Percentiles rank a stretch among this genome's conserved stretches.
Evolutionary conservation across 2,329 filamentous ascomycete genomes (phyloP).

Genomic region (Hypomyces rosellus): DNA sequence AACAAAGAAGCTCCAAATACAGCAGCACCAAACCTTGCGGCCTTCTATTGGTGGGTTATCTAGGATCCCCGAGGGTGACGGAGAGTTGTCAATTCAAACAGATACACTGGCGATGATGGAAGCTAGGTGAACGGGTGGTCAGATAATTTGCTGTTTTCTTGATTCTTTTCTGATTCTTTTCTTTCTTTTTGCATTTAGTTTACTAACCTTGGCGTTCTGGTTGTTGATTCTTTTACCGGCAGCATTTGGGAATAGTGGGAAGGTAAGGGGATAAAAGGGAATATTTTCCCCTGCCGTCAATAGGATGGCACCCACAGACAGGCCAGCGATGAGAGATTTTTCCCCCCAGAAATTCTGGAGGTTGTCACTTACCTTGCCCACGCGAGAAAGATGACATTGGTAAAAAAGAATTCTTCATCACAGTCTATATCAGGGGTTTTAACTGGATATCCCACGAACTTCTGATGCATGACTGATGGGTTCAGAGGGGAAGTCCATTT

Average conservation of each 20-base stretch:
- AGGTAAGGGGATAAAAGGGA: background rate
- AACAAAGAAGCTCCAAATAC: slow-evolving; percentile 76
- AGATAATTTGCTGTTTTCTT: slow-evolving; percentile 6
- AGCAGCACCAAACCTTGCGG: slow-evolving; percentile 38
- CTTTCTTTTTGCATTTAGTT: background rate
- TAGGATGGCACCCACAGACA: background rate
- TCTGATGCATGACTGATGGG: background rate
- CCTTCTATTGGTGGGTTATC: slow-evolving; percentile 43
- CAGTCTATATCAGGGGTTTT: background rate
- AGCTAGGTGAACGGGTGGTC: slow-evolving; percentile 17
- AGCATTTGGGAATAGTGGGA: background rate
- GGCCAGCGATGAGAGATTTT: background rate
- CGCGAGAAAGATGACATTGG: background rate
- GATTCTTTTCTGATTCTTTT: background rate
- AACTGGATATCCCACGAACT: background rate
- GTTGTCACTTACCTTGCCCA: background rate
- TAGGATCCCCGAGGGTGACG: slow-evolving; percentile 52
- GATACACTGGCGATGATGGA: slow-evolving; percentile 22
- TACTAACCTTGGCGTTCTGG: slow-evolving; percentile 9
- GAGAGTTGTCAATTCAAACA: slow-evolving; percentile 35
- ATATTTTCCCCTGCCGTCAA: too few relatives aligned
- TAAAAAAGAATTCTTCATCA: background rate
- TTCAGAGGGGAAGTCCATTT: background rate
- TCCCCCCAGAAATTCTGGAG: background rate
- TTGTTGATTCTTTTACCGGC: slow-evolving; percentile 11